Percentiles rank a stretch among this genome's conserved stretches.
Conservation (phyloP, 345 rosid genomes). For the Syzygium aqueum region DNA sequence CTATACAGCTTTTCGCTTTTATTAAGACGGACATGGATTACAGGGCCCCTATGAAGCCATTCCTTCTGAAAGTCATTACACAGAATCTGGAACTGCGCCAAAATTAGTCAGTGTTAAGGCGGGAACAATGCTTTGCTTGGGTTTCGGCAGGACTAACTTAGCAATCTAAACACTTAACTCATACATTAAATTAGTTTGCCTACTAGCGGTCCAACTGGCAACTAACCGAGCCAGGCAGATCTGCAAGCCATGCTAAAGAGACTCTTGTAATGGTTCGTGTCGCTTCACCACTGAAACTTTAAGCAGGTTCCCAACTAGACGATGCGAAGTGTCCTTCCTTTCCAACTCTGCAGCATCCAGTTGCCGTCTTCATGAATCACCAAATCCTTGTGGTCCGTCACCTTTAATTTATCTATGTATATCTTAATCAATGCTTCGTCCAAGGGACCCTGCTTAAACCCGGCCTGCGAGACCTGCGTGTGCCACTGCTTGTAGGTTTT, state of each 20-base stretch:
- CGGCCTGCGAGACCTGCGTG: conserved; percentile 22
- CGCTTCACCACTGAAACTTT: not conserved
- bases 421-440: conserved; percentile 18
- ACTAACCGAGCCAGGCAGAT: not conserved
- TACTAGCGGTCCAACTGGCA: not conserved
- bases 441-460: conserved; percentile 32
- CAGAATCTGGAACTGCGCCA: not conserved
- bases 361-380: conserved; percentile 15
- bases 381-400: conserved; percentile 22
- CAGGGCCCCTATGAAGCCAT: not conserved
- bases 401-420: conserved; percentile 5
- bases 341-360: conserved; percentile 57
- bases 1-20: not conserved
- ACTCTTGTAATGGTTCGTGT: not conserved
- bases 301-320: conserved; percentile 34
- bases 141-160: not conserved
- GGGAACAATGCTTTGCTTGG: not conserved
- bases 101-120: not conserved
- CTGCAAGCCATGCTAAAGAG: not conserved
- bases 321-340: conserved; percentile 33
- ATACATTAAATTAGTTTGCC: not conserved
- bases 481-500: conserved; percentile 56
- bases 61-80: not conserved
- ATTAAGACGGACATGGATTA: not conserved
- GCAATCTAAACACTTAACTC: not conserved